Percentiles rank a stretch among this genome's conserved stretches.
Evolutionary conservation across 305 asterid genomes (phyloP).

Genomic region (Fraxinus angustifolia): DNA sequence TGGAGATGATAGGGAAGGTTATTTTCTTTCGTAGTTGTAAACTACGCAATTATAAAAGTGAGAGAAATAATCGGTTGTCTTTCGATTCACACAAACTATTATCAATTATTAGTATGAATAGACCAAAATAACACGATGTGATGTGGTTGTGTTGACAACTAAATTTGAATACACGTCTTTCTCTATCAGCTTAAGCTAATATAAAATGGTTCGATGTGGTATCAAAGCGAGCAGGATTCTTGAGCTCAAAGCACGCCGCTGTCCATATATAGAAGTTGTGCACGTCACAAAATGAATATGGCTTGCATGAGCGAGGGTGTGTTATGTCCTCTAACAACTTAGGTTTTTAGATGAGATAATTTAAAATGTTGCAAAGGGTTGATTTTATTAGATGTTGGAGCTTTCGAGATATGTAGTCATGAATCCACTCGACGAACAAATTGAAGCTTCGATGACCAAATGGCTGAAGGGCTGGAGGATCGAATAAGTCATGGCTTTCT

Average conservation of each 20-base stretch:
- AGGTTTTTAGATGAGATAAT: neutral
- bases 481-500: neutral
- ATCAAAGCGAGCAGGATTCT: neutral
- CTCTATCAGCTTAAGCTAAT: neutral
- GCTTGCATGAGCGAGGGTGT: neutral
- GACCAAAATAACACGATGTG: slow-evolving; percentile 2
- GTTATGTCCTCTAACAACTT: neutral
- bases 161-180: neutral
- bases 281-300: neutral
- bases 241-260: neutral
- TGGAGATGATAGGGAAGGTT: neutral
- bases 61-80: neutral
- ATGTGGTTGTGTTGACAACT: neutral
- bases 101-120: neutral
- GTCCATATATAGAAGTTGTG: neutral
- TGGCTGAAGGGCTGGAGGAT: neutral
- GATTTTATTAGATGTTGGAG: neutral
- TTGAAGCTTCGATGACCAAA: neutral
- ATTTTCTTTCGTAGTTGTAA: neutral
- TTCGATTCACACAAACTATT: neutral
- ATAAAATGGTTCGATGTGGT: neutral
- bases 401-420: neutral
- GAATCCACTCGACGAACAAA: neutral
- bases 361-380: neutral
- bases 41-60: neutral